Base-by-base conservation (phyloP, 495 filamentous ascomycete species). In the Aspergillus carlsbadensis region DNA sequence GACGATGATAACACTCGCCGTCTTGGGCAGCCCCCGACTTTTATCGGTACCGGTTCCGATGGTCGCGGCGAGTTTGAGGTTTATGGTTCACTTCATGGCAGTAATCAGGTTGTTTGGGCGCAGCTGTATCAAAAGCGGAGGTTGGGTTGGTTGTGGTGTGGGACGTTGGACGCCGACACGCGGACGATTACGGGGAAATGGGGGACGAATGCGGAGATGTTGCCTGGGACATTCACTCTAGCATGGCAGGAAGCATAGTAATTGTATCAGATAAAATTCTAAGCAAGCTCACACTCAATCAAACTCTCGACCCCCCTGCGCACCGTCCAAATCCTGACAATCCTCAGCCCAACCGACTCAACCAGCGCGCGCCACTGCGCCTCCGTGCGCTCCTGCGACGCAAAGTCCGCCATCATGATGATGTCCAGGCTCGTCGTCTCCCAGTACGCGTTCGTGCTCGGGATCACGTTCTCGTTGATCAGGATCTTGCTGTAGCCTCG, bases 391-490 rank as follows among this genome's bases (percentile, higher is more conserved):
- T 76, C 75, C 18, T 50, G 53, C 6, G 66, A 64, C 4, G 65
- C 65, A 45, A 72, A 60, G 31, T 61, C 54, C 36, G 59, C 57
- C 71, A 74, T 71, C 69, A 77, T 74, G 26, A 70, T 65, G 24
- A 73, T 41, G 48, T 77, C 72, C 26, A 75, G 45, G 35, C 56
- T 59, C 1, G 69, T 77, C 10, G 64, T 66, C 52, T 70, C 64
- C 70, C 70, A 73, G 52, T 72, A 66, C 10, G 73, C 69, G n/a
- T 59, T 60, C 0, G 62, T 70, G 5, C 63, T 63, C 0, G 72
- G 68, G 11, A 78, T 66, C 11, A 77, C 67, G 44, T 74, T 69
- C 60, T 80, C 79, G 40, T 78, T 75, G 54, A 82, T 70, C 15
- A 82, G 54, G 0, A 80, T 14, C 59, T 70, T 76, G 54, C 70